These are phyloP conservation scores for Microdochium nivale DNA, from an alignment of 2,329 filamentous ascomycete genomes.

Conservation along the genomic window DNA sequence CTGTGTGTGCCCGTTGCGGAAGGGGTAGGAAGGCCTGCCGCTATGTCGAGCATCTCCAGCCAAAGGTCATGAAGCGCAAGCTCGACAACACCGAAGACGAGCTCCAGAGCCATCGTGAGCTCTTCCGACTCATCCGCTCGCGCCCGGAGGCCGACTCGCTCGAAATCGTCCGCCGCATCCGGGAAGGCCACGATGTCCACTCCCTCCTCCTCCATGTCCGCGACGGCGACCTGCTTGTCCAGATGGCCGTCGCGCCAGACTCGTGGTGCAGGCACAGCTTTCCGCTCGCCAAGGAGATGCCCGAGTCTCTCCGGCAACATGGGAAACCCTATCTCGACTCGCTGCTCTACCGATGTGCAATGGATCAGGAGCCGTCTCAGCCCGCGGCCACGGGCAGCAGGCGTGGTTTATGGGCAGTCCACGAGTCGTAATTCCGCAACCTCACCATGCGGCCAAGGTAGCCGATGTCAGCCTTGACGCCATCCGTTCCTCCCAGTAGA, in stretches of 20 bases:
- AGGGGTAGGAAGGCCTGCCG: too few species aligned
- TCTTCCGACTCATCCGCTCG: not conserved
- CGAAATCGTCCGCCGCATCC: not conserved
- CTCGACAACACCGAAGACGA: not conserved
- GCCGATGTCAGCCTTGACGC: too few species aligned
- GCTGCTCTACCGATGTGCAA: constrained; percentile 19
- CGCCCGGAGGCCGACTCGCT: not conserved
- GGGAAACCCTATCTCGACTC: constrained; percentile 17
- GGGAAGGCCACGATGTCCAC: not conserved
- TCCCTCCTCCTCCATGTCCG: not conserved
- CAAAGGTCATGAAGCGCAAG: not conserved
- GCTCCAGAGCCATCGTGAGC: not conserved
- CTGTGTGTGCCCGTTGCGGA: too few species aligned
- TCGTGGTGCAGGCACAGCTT: constrained; percentile 28
- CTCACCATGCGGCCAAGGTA: too few species aligned
- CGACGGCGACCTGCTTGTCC: constrained; percentile 25
- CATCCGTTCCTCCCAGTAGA: too few species aligned
- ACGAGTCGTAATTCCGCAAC: too few species aligned
- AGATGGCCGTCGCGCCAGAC: constrained; percentile 27
- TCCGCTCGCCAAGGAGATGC: constrained; percentile 23
- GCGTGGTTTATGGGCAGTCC: too few species aligned
- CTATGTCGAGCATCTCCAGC: not conserved
- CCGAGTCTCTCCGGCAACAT: constrained; percentile 15
- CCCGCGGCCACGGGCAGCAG: too few species aligned
- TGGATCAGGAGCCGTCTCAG: too few species aligned